phyloP scores from a whole-genome alignment of 164 flowering plant genomes.

The Litsea cubeba region DNA sequence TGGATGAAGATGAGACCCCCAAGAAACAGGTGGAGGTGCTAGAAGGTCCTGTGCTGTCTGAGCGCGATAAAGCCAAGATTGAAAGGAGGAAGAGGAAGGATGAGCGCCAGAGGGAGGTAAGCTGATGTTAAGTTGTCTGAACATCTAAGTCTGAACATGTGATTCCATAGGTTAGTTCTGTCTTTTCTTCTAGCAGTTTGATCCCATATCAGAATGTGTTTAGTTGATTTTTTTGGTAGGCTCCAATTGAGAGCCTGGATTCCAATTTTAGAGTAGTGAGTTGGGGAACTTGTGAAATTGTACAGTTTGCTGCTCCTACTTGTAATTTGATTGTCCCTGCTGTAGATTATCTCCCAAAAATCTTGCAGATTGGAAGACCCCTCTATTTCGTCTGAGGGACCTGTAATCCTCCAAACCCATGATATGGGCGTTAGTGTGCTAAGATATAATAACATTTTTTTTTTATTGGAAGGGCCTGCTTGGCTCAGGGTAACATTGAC shows the following conservation, averaged over 20 bases:
- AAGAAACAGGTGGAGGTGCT: slow-evolving; percentile 76
- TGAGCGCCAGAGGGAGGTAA: slow-evolving; percentile 94
- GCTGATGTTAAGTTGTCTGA: background rate
- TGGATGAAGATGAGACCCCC: slow-evolving; percentile 79
- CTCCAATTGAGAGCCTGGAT: background rate
- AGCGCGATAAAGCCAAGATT: slow-evolving; percentile 72
- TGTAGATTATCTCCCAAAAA: background rate
- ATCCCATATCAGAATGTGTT: background rate
- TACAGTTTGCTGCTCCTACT: background rate
- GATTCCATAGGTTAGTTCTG: background rate
- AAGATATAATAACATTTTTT: no score
- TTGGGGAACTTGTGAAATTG: background rate
- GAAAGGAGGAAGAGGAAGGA: slow-evolving; percentile 94
- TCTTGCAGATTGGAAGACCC: no score
- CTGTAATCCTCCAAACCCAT: no score
- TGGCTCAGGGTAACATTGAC: no score
- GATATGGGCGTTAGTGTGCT: no score
- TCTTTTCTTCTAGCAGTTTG: background rate
- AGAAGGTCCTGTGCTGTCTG: slow-evolving; percentile 85
- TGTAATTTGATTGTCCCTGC: background rate
- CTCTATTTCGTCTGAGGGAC: no score
- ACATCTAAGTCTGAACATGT: background rate
- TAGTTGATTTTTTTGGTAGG: background rate
- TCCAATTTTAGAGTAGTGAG: background rate
- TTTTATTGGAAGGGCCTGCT: no score